These are phyloP conservation scores for Fusarium oligoseptatum DNA, from an alignment of 2,329 filamentous ascomycete species.

Conservation along the genomic window DNA sequence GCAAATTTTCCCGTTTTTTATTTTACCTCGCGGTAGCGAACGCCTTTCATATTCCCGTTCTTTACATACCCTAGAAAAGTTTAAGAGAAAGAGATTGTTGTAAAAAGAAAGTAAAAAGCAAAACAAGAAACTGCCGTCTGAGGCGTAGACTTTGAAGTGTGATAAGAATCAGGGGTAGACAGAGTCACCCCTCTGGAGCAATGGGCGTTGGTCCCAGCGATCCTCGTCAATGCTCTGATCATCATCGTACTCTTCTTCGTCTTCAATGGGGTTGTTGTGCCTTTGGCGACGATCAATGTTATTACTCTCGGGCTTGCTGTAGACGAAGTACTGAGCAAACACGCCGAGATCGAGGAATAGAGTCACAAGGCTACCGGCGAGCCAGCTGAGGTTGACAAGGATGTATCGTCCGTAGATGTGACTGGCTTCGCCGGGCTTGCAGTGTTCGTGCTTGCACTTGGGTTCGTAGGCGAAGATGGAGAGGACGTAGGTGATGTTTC, in stretches of 20 bases:
- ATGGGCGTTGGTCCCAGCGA: conserved; percentile 58
- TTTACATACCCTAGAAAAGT: conserved; percentile 24
- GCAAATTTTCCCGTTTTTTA: conserved; percentile 20
- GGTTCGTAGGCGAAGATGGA: conserved; percentile 93
- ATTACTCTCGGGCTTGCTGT: conserved; percentile 65
- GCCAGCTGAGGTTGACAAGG: conserved; percentile 90
- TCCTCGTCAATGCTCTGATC: conserved; percentile 46
- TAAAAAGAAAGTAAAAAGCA: conserved; percentile 23
- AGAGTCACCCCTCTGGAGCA: conserved; percentile 51
- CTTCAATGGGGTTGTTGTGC: conserved; percentile 25
- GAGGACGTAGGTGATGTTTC: conserved; percentile 93
- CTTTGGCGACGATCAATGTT: conserved; percentile 14
- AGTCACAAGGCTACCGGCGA: conserved; percentile 90
- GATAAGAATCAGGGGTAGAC: conserved; percentile 35
- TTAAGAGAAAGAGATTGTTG: conserved; percentile 18
- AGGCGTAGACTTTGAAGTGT: conserved; percentile 2
- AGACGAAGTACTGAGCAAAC: conserved; percentile 93
- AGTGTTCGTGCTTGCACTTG: conserved; percentile 68
- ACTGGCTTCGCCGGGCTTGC: conserved; percentile 73
- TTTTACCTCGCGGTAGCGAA: conserved; percentile 25
- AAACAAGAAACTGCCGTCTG: conserved; percentile 35
- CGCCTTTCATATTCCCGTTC: conserved; percentile 28
- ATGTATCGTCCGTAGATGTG: conserved; percentile 84
- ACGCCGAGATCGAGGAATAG: conserved; percentile 87
- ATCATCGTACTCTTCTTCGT: conserved; percentile 47